These are phyloP conservation scores for Geotrichum candidum DNA, from an alignment of 1,139 yeast genomes.

Conservation along the genomic window DNA sequence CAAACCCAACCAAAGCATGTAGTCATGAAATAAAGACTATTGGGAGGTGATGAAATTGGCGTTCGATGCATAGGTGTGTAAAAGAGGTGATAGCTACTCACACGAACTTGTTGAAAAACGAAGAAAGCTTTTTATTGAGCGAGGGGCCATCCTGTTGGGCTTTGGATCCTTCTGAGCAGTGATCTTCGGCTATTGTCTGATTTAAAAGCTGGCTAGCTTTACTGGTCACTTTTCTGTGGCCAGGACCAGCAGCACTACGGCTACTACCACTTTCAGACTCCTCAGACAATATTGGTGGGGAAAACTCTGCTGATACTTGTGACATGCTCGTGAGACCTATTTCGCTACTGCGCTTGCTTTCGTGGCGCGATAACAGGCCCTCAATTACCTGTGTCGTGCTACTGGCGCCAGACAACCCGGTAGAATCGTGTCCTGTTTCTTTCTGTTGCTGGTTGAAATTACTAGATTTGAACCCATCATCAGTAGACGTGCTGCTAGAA, in stretches of 20 bases:
- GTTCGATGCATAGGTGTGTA: neutral
- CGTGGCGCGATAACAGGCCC: slow-evolving; percentile 1
- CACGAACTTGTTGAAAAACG: slow-evolving; percentile 1
- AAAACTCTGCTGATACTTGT: slow-evolving; percentile 1
- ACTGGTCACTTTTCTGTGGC: neutral
- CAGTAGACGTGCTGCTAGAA: neutral
- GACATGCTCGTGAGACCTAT: neutral
- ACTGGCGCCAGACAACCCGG: neutral
- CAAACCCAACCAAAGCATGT: neutral
- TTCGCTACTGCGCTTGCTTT: slow-evolving; percentile 1
- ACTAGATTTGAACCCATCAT: neutral
- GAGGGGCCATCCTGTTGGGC: neutral
- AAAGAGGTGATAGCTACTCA: neutral
- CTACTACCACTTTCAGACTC: neutral
- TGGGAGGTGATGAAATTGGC: neutral
- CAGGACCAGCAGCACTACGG: neutral
- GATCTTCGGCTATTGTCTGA: neutral
- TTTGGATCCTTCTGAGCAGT: neutral
- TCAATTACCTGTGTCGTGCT: neutral
- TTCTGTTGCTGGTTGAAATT: neutral
- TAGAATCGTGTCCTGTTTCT: neutral
- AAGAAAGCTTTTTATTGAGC: slow-evolving; percentile 2
- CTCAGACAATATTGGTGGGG: neutral
- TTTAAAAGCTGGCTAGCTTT: neutral
- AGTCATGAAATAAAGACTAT: neutral